Percentiles rank a stretch among this genome's conserved stretches.
These are phyloP conservation scores for Chrysanthemum seticuspe DNA, from an alignment of 129 eudicot species.

Conservation along the genomic window DNA sequence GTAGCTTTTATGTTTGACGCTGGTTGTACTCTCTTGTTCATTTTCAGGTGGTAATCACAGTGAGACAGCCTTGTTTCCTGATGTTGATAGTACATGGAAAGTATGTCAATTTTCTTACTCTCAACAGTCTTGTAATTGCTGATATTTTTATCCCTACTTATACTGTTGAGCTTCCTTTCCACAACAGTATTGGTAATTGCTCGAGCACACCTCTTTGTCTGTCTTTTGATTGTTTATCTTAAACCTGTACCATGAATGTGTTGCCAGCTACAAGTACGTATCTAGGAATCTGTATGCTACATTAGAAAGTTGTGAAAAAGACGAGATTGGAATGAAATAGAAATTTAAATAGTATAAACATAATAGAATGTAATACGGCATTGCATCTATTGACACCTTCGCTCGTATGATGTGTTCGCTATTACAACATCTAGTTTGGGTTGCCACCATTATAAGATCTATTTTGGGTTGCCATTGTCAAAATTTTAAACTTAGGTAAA, in stretches of 20 bases:
- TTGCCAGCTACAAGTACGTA: background rate
- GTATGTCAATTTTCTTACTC: constrained; percentile 42
- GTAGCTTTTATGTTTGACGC: background rate
- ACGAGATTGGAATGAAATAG: background rate
- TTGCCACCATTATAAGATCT: too few relatives aligned
- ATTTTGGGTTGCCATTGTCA: too few relatives aligned
- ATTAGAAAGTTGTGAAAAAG: background rate
- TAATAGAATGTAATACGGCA: background rate
- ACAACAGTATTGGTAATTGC: too few relatives aligned
- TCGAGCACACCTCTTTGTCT: background rate
- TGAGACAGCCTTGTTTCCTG: constrained; percentile 79
- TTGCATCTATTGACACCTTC: background rate
- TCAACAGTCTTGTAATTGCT: constrained; percentile 1
- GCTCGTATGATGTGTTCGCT: background rate
- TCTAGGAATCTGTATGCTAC: background rate
- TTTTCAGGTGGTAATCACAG: constrained; percentile 63
- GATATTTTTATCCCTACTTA: background rate
- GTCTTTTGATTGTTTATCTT: background rate
- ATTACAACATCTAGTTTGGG: too few relatives aligned
- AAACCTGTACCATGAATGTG: background rate
- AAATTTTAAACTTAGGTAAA: too few relatives aligned
- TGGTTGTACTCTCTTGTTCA: background rate
- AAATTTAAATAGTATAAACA: background rate
- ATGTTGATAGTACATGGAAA: constrained; percentile 88
- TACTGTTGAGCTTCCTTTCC: too few relatives aligned